These are phyloP conservation scores for Coemansia sp. DNA, from an alignment of 371 early-diverging fungal genomes.

Conservation along the genomic window DNA sequence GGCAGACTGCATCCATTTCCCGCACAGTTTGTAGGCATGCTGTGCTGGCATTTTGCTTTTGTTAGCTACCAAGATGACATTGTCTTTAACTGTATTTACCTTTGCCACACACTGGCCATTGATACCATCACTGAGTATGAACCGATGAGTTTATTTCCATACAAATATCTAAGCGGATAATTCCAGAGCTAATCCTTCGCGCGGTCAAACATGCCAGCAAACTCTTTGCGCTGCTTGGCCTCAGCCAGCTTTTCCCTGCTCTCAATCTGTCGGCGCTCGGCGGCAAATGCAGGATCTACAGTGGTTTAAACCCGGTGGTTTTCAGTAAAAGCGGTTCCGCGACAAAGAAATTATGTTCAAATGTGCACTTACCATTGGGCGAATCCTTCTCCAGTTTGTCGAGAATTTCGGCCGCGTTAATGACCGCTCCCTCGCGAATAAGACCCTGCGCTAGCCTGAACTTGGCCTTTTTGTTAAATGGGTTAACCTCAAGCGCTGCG, in stretches of 20 bases:
- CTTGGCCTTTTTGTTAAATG: conserved; percentile 48
- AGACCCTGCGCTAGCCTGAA: conserved; percentile 44
- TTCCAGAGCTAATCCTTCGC: conserved; percentile 5
- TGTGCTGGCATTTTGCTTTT: too few species aligned
- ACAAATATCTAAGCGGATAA: too few species aligned
- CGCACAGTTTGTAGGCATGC: too few species aligned
- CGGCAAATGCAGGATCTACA: conserved; percentile 34
- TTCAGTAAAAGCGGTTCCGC: background rate
- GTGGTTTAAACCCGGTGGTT: background rate
- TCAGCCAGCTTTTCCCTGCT: conserved; percentile 39
- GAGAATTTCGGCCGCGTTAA: conserved; percentile 35
- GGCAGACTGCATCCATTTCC: too few species aligned
- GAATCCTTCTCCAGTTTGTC: conserved; percentile 38
- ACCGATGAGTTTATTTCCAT: too few species aligned
- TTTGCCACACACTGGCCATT: too few species aligned
- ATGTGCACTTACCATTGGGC: conserved; percentile 16
- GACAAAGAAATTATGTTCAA: background rate
- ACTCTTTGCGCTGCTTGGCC: conserved; percentile 41
- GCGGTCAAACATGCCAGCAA: conserved; percentile 48
- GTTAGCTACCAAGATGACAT: too few species aligned
- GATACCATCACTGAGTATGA: too few species aligned
- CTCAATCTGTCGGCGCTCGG: conserved; percentile 37
- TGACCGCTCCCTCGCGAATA: conserved; percentile 30
- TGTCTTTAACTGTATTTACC: too few species aligned
- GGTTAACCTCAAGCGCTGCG: conserved; percentile 34